Evolutionary conservation across 306 rosid species (phyloP), one percentile per base, ranked within the genome.

Genomic region (Crataegus laevigata): DNA sequence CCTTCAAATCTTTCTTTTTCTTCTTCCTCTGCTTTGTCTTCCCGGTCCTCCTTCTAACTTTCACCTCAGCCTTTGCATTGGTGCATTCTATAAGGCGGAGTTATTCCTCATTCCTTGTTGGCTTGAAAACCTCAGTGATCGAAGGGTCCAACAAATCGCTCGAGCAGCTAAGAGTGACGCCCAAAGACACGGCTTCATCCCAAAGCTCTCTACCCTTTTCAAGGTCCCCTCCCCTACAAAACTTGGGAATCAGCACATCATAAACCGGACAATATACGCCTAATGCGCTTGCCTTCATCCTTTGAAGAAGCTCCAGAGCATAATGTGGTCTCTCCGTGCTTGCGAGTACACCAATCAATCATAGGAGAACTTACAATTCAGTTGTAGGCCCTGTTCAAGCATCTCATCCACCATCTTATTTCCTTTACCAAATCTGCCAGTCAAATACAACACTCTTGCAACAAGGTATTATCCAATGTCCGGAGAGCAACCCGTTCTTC

Each of bases 251-350:
- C 58, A 93, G 89, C 68, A 89, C 88, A 77, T 91, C 96, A 85
- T 93, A 93, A 83, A 93, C 88, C 4, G 92, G 97, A 50, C 96
- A 90, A 71, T 89, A 84, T 73, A 90, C 93, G 32, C 92, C 93
- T 75, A 88, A n/a, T n/a, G 80, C 78, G 70, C 89, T 84, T 72
- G 71, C 82, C 81, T 91, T 93, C 98, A 89, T 93, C 65, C 77
- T 79, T 80, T 88, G 90, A 77, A 93, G 89, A 65, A 93, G 76
- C 58, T 88, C 98, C 40, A 93, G 83, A 59, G 96, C 98, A 74
- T 84, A 86, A 75, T 88, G 77, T 22, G 81, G 88, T 73, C 93
- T 88, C 81, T 91, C 96, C 77, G 79, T 91, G 75, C 93, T 92
- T 64, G 91, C 88, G 11, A 93, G 86, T 81, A 91, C 77, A n/a